Evolutionary conservation across 2,329 filamentous ascomycete species (phyloP).

Genomic region (Sphaerulina populicola): DNA sequence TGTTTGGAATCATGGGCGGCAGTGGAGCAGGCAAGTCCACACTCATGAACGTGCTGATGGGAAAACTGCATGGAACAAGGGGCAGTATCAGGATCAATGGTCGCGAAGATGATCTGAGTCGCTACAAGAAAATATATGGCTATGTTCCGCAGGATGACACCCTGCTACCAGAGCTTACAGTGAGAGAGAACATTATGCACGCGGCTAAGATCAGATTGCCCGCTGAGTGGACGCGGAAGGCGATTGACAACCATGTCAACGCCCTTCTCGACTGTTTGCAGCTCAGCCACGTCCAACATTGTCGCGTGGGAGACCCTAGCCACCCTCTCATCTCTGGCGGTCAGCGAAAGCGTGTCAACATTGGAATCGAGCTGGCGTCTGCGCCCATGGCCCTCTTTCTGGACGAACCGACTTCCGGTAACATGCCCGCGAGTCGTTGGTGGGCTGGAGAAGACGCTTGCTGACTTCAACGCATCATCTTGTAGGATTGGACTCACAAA

Average conservation of each 20-base stretch:
- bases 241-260: slow-evolving; percentile 49
- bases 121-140: slow-evolving; percentile 53
- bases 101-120: slow-evolving; percentile 37
- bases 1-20: slow-evolving; percentile 54
- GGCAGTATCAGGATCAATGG: slow-evolving; percentile 49
- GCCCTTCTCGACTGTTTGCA: slow-evolving; percentile 49
- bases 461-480: background rate
- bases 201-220: slow-evolving; percentile 50
- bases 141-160: slow-evolving; percentile 57
- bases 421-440: background rate
- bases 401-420: slow-evolving; percentile 28
- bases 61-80: slow-evolving; percentile 45
- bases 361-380: slow-evolving; percentile 52
- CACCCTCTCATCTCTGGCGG: slow-evolving; percentile 50
- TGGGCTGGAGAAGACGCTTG: background rate
- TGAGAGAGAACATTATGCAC: slow-evolving; percentile 55
- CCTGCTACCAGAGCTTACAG: slow-evolving; percentile 52
- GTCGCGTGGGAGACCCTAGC: slow-evolving; percentile 45
- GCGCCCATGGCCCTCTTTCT: slow-evolving; percentile 44
- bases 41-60: slow-evolving; percentile 55
- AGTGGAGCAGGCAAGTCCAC: slow-evolving; percentile 54
- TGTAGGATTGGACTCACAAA: slow-evolving; percentile 42
- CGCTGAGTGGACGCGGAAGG: slow-evolving; percentile 42
- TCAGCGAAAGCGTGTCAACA: slow-evolving; percentile 51
- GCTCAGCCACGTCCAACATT: slow-evolving; percentile 46